Base-by-base conservation (phyloP, 257 asterid genomes). In the Haberlea rhodopensis region DNA sequence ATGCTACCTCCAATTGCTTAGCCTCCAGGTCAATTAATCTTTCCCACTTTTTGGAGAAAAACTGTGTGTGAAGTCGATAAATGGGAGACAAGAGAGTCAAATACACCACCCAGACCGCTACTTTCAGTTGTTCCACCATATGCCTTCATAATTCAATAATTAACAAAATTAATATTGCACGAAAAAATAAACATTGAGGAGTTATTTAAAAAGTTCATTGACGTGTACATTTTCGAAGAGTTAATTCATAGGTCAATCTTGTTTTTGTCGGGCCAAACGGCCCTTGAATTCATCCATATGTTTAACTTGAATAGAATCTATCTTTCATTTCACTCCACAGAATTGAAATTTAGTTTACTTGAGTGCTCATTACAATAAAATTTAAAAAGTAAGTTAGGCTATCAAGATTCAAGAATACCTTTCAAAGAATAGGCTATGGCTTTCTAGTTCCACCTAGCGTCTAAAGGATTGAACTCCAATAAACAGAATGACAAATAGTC, bases 41-140 rank as follows among this genome's bases (percentile, higher is more conserved):
- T 81, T 89, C 95, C 99, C 99, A 92, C 67, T 81, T 85, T n/a
- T 66, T 74, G 83, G 75, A 92, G 96, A 76, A 92, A 92, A 72
- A 6, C 67, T 55, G 81, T 65, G 63, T 92, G 97, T 19, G 66
- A 77, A 55, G 68, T 65, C 48, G 86, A 82, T 74, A 92, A 80
- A 79, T 92, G 99, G 68, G 85, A 77, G 72, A 86, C 87, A 68
- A 89, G 87, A 40, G 94, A 84, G 75, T 87, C 90, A 70, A 85
- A 89, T 66, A 85, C 49, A 65, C 79, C 81, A 49, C 94, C 85
- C 59, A 92, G 73, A 68, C 99, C 95, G 60, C 99, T 92, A 68
- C 87, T 89, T 73, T 83, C 95, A 26, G 74, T 76, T 71, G 77
- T 82, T 62, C 99, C 97, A 5, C 94, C 97, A 55, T 75, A 67